These are phyloP conservation scores for Blechomonas ayalai DNA, from an alignment of 208 protist species.

Conservation along the genomic window DNA sequence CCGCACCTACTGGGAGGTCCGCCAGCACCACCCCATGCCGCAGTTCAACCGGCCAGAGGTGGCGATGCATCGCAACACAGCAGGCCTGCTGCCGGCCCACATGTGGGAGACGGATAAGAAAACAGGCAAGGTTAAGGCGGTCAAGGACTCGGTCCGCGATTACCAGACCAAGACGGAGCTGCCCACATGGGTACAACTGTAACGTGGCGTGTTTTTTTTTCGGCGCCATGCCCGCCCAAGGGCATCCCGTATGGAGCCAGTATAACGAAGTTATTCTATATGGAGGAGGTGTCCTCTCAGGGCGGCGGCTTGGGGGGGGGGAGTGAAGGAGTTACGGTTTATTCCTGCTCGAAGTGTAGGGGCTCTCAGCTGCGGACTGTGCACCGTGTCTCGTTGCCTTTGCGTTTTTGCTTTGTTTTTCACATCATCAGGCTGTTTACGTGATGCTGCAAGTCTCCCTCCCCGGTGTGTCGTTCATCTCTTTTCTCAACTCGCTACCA, in stretches of 20 bases:
- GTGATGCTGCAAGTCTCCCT: too few species aligned
- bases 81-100: conserved; percentile 71
- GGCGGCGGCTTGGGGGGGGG: too few species aligned
- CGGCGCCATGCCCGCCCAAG: not conserved
- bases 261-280: not conserved
- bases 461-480: too few species aligned
- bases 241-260: not conserved
- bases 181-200: conserved; percentile 83
- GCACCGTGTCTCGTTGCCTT: too few species aligned
- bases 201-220: too few species aligned
- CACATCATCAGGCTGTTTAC: too few species aligned
- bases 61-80: conserved; percentile 84
- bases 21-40: conserved; percentile 84
- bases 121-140: conserved; percentile 81
- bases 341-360: too few species aligned
- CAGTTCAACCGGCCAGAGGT: conserved; percentile 87
- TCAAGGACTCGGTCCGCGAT: conserved; percentile 89
- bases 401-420: too few species aligned
- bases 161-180: conserved; percentile 81
- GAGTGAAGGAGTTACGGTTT: too few species aligned
- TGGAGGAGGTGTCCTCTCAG: not conserved
- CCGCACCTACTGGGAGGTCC: conserved; percentile 87
- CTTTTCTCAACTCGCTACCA: too few species aligned
- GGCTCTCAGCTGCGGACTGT: too few species aligned
- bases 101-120: conserved; percentile 90